Conservation (phyloP, 192 early-diverging fungal genomes). For the Irineochytrium annulatum region DNA sequence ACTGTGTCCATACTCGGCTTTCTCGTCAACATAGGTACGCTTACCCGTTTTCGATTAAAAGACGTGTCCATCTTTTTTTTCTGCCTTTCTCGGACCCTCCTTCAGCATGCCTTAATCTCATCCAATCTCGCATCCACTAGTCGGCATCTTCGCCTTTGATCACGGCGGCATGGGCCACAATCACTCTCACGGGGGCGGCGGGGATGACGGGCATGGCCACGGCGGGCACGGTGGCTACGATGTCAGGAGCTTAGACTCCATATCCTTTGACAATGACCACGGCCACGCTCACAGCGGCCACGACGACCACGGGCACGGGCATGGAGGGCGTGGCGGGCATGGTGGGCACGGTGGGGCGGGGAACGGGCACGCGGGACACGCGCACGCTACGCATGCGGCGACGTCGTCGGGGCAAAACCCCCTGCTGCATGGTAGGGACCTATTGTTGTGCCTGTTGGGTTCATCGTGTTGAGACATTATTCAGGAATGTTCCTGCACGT, state of each 20-base stretch:
- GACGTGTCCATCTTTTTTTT: slow-evolving; percentile 3
- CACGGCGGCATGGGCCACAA: slow-evolving; percentile 60
- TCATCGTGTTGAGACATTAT: slow-evolving; percentile 1
- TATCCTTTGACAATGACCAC: slow-evolving; percentile 61
- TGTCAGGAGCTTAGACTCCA: slow-evolving; percentile 90
- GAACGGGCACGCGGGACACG: no score
- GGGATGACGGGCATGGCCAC: slow-evolving; percentile 19
- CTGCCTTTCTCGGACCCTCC: slow-evolving; percentile 2
- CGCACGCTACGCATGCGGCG: not conserved
- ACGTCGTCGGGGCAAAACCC: not conserved
- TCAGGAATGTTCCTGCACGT: slow-evolving; percentile 87
- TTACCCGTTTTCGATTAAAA: no score
- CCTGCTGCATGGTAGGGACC: not conserved
- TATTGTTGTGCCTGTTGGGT: not conserved
- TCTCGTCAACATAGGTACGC: slow-evolving; percentile 73
- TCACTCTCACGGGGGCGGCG: slow-evolving; percentile 48
- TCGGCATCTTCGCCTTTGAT: slow-evolving; percentile 91
- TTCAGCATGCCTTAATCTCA: not conserved
- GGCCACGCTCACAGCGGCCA: slow-evolving; percentile 50
- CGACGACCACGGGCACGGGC: slow-evolving; percentile 16
- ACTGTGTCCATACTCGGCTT: slow-evolving; percentile 86
- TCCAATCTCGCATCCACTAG: slow-evolving; percentile 12
- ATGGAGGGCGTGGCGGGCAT: not conserved
- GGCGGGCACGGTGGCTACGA: not conserved
- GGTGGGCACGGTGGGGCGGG: slow-evolving; percentile 1